Base-by-base conservation (phyloP, 192 early-diverging fungal genomes). In the Coemansia sp. region DNA sequence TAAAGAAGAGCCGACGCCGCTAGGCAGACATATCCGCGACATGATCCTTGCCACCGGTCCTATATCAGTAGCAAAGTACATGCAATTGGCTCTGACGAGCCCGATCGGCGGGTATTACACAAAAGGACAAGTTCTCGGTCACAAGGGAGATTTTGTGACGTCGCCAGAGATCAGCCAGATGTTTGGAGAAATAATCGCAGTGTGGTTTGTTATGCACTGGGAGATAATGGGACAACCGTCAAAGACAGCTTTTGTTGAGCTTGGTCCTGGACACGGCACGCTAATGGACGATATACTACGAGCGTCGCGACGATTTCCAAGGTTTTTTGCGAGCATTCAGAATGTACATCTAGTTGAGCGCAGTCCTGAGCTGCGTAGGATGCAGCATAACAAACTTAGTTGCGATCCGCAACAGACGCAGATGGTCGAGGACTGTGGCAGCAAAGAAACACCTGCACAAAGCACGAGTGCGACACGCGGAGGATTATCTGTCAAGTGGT, bases 131-230 rank as follows among this genome's bases (percentile, higher is more conserved):
- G 92, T 95, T 9, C 93, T 99, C 83, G 97, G 97, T 18, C 64
- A 68, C 10, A 57, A 90, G 57, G 95, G 95, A 14, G 97, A 99
- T 65, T 99, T 99, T 82, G 88, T 89, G 18, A 99, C 97, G 5
- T 94, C 92, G 8, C 97, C 97, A 4, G 97, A 99, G 73, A 94
- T 99, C 70, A 91, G 88, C 69, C 95, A 98, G 82, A 92, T 97
- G 88, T 98, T 97, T 89, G 95, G 97, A 30, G 96, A 96, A 87
- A 54, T 97, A 3, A 67, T 96, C 38, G 95, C 89, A 9, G 85
- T 98, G 5, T 97, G 94, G 93, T 92, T 91, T 58, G 77, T 94
- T 19, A 73, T 89, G 14, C 87, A 92, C 52, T 97, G 94, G 95
- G 82, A 89, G 54, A 59, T 58, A 56, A 28, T 68, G 53, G 91